These are phyloP conservation scores for Plectosphaerella sp. DNA, from an alignment of 2,329 filamentous ascomycete species.

Conservation along the genomic window DNA sequence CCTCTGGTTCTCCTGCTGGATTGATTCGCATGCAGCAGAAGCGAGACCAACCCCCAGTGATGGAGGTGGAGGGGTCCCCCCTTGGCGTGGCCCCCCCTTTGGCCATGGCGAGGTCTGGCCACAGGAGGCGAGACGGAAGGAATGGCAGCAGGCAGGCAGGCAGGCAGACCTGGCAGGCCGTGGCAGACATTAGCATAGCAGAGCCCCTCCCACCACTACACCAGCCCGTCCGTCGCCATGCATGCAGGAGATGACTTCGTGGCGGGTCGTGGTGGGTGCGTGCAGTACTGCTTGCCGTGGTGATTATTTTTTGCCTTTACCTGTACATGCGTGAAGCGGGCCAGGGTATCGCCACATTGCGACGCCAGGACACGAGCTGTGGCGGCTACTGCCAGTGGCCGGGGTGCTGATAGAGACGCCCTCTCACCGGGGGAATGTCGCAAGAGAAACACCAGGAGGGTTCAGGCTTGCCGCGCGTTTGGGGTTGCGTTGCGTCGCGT, in stretches of 20 bases:
- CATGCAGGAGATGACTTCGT: background rate
- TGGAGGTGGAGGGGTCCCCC: background rate
- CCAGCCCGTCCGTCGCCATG: background rate
- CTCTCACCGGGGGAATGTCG: background rate
- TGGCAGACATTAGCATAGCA: background rate
- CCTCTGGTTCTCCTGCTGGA: background rate
- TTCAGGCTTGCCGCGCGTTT: background rate
- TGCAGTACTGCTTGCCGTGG: background rate
- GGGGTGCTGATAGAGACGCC: too few relatives aligned
- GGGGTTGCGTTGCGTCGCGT: background rate
- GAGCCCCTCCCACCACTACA: background rate
- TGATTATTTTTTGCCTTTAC: background rate
- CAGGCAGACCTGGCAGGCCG: too few relatives aligned
- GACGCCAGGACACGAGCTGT: background rate
- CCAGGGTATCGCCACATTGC: background rate
- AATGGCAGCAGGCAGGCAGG: background rate
- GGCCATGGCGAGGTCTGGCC: background rate
- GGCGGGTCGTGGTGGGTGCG: background rate
- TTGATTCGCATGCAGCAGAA: background rate
- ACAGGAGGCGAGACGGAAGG: background rate
- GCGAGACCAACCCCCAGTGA: background rate
- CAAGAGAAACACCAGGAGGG: background rate
- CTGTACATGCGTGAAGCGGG: background rate
- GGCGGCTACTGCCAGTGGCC: background rate
- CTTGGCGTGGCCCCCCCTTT: background rate